Evolutionary conservation across 225 moss, liverwort and hornwort genomes (phyloP), one percentile per base, ranked within the genome.

Genomic region (Anthoceros angustus): DNA sequence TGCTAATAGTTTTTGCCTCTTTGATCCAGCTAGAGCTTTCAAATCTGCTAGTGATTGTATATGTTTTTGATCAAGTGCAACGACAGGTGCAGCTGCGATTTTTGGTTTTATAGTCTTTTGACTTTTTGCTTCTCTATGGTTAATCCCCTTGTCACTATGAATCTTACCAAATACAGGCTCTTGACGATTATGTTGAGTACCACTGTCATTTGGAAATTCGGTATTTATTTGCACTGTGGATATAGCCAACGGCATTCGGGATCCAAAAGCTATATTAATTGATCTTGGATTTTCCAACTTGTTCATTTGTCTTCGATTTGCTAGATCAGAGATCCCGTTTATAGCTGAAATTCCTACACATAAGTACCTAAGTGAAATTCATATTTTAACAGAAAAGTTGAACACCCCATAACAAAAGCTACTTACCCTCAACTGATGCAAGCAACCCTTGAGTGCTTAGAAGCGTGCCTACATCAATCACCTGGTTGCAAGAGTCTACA

Each of bases 191-290:
- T 63, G 41, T 48, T 61, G 70, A 25, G 0, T 0, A 62, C 73
- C 75, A 0, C 70, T 71, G 41, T 85, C 88, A 67, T 74, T 15
- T 10, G 67, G 83, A 45, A 94, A 66, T 50, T 73, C 86, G 50
- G 85, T 82, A 24, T 86, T 88, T 41, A 94, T 88, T 70, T 94
- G 90, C 8, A 94, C 40, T 0, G 76, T 90, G 4, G 94, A 88
- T 26, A 94, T 39, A 43, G 83, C 72, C 14, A 94, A 68, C 38
- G 86, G 88, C 65, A 94, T 86, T 71, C 90, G 84, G 25, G 90
- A 86, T 12, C 90, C 90, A 74, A 94, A 94, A 42, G 94, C 90
- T 41, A 94, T 83, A 73, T 94, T 87, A 18, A 94, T 90, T 70
- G 7, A 5, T 55, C 55, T 18, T 6, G 55, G n/a, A 20, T 55